phyloP scores from a whole-genome alignment of 2,329 filamentous ascomycete species.

The Phyllosticta citribraziliensis region DNA sequence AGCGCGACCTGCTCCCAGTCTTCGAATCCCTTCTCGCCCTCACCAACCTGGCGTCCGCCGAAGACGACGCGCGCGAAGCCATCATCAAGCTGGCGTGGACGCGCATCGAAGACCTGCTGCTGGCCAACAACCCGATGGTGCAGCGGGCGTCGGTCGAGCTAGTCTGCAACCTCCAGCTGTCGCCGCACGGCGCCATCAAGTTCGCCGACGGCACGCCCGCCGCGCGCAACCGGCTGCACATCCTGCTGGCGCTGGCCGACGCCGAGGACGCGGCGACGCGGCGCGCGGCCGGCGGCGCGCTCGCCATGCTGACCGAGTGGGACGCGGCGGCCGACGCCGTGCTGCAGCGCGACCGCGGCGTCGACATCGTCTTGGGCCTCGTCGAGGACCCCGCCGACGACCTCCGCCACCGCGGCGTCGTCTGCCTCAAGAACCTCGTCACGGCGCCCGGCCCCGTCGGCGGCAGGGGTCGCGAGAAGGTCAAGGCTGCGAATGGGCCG shows the following conservation, averaged over 20 bases:
- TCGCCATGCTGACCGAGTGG: conserved; percentile 74
- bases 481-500: conserved; percentile 51
- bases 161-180: conserved; percentile 78
- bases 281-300: conserved; percentile 74
- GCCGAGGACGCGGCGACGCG: conserved; percentile 72
- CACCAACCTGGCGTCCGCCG: conserved; percentile 78
- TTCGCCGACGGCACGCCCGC: conserved; percentile 59
- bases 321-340: conserved; percentile 65
- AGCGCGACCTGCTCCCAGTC: conserved; percentile 65
- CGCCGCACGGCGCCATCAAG: conserved; percentile 54
- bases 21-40: conserved; percentile 89
- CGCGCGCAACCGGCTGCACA: conserved; percentile 65
- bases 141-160: conserved; percentile 80
- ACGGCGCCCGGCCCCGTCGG: conserved; percentile 57
- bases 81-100: conserved; percentile 70
- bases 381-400: conserved; percentile 65
- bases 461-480: conserved; percentile 19
- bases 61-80: conserved; percentile 51
- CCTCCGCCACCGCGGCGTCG: conserved; percentile 61
- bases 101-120: conserved; percentile 67
- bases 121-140: conserved; percentile 65
- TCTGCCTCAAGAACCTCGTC: conserved; percentile 65
- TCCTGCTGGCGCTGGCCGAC: conserved; percentile 80
- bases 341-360: conserved; percentile 58
- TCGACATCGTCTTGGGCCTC: conserved; percentile 69